Conservation (phyloP, 331 rosid genomes). For the Stylosanthes scabra region DNA sequence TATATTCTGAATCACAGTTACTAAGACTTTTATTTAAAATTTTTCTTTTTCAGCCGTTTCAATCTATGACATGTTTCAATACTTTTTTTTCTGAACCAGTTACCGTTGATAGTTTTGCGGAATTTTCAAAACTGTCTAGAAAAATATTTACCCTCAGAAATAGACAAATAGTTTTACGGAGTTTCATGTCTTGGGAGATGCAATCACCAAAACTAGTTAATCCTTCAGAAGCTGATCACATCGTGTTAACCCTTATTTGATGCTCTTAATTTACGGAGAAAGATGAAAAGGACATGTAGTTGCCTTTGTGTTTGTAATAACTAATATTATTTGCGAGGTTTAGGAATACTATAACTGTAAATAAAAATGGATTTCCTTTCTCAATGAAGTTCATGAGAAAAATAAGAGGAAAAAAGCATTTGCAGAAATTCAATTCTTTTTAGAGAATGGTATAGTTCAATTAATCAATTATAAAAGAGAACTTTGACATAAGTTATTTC, state of each 20-base stretch:
- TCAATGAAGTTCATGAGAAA: too few species aligned
- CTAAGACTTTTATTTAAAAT: slow-evolving; percentile 19
- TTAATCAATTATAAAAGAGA: too few species aligned
- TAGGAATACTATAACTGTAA: too few species aligned
- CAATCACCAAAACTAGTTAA: background rate
- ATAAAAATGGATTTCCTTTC: too few species aligned
- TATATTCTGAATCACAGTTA: slow-evolving; percentile 40
- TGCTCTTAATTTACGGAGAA: background rate
- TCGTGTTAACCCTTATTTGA: background rate
- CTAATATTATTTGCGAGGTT: too few species aligned
- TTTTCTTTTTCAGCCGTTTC: background rate
- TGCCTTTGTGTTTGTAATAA: background rate
- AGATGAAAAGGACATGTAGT: background rate
- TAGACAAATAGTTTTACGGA: too few species aligned
- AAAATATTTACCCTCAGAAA: background rate
- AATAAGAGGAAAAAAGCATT: too few species aligned
- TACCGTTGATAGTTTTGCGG: slow-evolving; percentile 5
- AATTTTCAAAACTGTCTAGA: slow-evolving; percentile 6
- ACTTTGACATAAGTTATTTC: too few species aligned
- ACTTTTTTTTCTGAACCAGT: too few species aligned
- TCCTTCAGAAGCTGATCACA: background rate
- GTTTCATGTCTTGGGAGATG: background rate
- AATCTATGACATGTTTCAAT: background rate
- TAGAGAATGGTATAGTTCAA: too few species aligned
- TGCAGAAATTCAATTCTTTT: too few species aligned